phyloP scores from a whole-genome alignment of 1,139 yeast species.

The Zygosaccharomyces sapae region DNA sequence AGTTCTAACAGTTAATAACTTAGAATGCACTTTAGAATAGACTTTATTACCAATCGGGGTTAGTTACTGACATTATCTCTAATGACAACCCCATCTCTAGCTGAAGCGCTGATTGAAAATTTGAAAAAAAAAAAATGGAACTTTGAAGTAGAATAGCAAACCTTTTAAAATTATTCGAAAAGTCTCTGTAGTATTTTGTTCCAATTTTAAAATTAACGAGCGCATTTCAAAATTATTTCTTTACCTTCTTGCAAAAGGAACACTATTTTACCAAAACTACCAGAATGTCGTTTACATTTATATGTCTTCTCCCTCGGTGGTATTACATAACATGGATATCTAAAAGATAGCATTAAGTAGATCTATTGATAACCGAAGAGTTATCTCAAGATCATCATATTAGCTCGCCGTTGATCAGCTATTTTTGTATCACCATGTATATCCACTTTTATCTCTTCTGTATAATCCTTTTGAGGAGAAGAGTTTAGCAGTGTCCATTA shows the following conservation, averaged over 20 bases:
- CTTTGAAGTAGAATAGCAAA: conserved; percentile 36
- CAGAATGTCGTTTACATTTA: conserved; percentile 62
- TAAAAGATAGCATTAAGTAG: conserved; percentile 44
- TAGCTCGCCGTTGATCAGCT: conserved; percentile 71
- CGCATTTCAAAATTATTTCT: conserved; percentile 54
- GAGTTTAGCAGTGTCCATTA: conserved; percentile 36
- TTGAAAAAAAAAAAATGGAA: no score
- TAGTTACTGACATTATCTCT: no score
- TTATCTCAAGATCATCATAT: conserved; percentile 37
- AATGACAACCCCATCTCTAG: no score
- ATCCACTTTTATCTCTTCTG: conserved; percentile 64
- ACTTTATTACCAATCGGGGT: no score
- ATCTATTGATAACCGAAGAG: conserved; percentile 29
- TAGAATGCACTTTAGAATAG: no score
- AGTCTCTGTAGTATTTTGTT: conserved; percentile 52
- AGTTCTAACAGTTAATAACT: no score
- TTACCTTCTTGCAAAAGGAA: conserved; percentile 34
- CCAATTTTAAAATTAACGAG: conserved; percentile 75
- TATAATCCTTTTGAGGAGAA: conserved; percentile 64
- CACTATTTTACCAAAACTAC: conserved; percentile 45
- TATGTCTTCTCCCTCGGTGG: conserved; percentile 75
- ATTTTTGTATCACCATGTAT: conserved; percentile 67
- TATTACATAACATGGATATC: conserved; percentile 60
- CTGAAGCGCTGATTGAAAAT: no score
- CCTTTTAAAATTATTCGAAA: conserved; percentile 48